A percentile compares a stretch with the other conserved stretches of the same genome.
Conservation (phyloP, 768 basidiomycete species). For the Daedalea quercina region DNA sequence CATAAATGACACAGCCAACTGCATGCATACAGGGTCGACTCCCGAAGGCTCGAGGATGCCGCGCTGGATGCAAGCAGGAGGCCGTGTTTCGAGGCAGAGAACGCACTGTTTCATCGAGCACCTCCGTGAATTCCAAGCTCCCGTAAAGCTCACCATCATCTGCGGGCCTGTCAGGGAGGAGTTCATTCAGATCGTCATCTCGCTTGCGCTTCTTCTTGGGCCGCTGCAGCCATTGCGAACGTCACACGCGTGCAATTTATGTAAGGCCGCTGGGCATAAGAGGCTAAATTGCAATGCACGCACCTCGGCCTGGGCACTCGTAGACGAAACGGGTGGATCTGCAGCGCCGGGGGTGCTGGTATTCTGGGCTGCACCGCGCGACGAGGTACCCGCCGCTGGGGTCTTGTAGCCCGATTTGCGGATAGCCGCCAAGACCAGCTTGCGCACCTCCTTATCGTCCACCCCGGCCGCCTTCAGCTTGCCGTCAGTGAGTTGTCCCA, state of each 20-base stretch:
- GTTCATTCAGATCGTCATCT: constrained; percentile 44
- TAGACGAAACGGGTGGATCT: constrained; percentile 4
- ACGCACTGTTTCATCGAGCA: constrained; percentile 63
- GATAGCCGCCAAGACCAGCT: constrained; percentile 49
- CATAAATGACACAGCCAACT: background rate
- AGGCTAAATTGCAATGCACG: constrained; percentile 6
- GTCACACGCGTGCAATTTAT: constrained; percentile 1
- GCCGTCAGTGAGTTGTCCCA: constrained; percentile 50
- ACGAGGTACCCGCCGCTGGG: background rate
- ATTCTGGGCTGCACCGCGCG: background rate
- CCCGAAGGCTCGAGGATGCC: background rate
- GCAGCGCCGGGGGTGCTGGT: constrained; percentile 6
- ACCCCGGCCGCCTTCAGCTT: constrained; percentile 56
- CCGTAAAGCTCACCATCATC: constrained; percentile 47
- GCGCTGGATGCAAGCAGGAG: background rate
- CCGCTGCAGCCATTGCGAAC: constrained; percentile 10
- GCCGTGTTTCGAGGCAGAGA: background rate
- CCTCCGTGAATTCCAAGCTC: constrained; percentile 65
- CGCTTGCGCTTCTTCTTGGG: constrained; percentile 52
- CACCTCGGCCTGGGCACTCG: constrained; percentile 9
- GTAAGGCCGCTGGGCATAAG: background rate
- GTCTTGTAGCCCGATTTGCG: constrained; percentile 56
- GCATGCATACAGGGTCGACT: background rate
- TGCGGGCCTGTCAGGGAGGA: constrained; percentile 42
- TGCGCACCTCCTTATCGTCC: constrained; percentile 58